A percentile compares a stretch with the other conserved stretches of the same genome.
These are phyloP conservation scores for Penicillium sp. DNA, from an alignment of 2,329 filamentous ascomycete genomes.

Conservation along the genomic window DNA sequence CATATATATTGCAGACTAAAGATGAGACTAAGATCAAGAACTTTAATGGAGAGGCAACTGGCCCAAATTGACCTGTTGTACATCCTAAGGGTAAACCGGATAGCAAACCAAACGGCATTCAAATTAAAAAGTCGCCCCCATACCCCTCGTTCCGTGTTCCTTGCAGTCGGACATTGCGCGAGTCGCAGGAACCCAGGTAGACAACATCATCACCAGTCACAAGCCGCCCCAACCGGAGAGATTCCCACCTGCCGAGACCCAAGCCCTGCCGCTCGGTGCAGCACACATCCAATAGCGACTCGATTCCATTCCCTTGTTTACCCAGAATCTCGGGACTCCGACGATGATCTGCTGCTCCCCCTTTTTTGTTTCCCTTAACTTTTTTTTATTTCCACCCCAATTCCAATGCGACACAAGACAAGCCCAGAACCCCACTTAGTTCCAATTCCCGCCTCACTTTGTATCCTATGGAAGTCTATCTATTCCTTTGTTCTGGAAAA, in stretches of 20 bases:
- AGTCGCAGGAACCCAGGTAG: slow-evolving; percentile 13
- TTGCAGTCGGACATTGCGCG: slow-evolving; percentile 18
- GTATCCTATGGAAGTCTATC: slow-evolving; percentile 1
- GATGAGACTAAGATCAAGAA: neutral
- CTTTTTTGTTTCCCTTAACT: slow-evolving; percentile 2
- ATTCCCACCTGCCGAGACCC: slow-evolving; percentile 17
- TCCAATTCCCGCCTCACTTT: neutral
- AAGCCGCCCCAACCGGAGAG: slow-evolving; percentile 17
- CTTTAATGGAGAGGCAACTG: neutral
- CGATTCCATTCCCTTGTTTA: slow-evolving; percentile 4
- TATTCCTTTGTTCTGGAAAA: slow-evolving; percentile 3
- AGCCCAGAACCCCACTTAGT: neutral
- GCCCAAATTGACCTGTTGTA: neutral
- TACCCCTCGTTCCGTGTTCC: slow-evolving; percentile 15
- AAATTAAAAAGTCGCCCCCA: slow-evolving; percentile 13
- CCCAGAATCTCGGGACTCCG: slow-evolving; percentile 15
- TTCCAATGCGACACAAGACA: slow-evolving; percentile 1
- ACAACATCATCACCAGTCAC: slow-evolving; percentile 14
- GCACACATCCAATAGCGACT: slow-evolving; percentile 12
- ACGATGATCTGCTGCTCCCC: slow-evolving; percentile 16
- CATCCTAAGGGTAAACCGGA: neutral
- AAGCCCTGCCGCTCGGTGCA: slow-evolving; percentile 20
- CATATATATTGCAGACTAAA: neutral
- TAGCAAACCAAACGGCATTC: neutral
- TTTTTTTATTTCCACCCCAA: neutral